Base-by-base conservation (phyloP, 306 rosid genomes). In the Morella rubra region DNA sequence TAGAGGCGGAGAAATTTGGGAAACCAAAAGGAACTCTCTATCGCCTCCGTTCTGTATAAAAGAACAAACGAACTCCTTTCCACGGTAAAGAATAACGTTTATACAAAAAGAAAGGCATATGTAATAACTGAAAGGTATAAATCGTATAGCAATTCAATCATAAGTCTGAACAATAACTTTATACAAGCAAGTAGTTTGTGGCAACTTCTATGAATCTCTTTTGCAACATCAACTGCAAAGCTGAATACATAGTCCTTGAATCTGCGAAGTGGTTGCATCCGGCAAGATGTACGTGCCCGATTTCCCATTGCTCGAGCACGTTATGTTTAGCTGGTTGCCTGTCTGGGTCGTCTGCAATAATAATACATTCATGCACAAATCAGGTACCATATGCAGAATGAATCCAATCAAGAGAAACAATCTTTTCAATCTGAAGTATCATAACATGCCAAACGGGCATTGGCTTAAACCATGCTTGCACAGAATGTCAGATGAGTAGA, bases 291-390 rank as follows among this genome's bases (percentile, higher is more conserved):
- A 90, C 49, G 69, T 68, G 44, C 68, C 72, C 16, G 86, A 85
- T 73, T 86, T 91, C 24, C 96, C 97, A 76, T 85, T 94, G 85
- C 80, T 90, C 6, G 96, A 87, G 89, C 98, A 94, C 22, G 97
- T 94, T 50, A 94, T 50, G 46, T 76, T 89, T 75, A 86, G 78
- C 89, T 94, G 95, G 83, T 83, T 84, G 42, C 93, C 97, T 13
- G 81, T 62, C 82, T 91, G 96, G 82, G 47, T 81, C 61, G 96
- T 76, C 98, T 94, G 98, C 86, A 80, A 71, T 83, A 45, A 66
- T 61, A 18, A 46, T 8, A 78, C 64, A 71, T 56, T 80, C 44
- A 79, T 64, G 79, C 7, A 69, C 53, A 46, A 37, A 47, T 6
- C 42, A 61, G 12, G 32, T 61, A n/a, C 4, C 32, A 41, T 41